phyloP scores from a whole-genome alignment of 192 early-diverging fungal species.

The Linnemannia elongata region DNA sequence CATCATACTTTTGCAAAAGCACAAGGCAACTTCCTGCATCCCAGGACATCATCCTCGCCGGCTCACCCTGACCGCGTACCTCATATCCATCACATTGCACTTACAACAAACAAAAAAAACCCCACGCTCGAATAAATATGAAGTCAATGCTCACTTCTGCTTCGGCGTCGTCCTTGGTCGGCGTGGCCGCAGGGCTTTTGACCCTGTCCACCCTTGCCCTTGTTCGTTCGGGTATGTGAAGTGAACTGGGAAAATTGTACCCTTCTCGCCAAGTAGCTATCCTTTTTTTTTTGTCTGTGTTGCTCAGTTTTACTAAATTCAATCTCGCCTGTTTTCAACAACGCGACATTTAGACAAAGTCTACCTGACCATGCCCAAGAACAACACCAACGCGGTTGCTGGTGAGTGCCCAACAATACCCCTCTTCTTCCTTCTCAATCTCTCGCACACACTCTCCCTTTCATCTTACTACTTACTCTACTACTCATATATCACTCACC shows the following conservation, averaged over 20 bases:
- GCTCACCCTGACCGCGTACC: background rate
- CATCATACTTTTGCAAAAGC: too few species aligned
- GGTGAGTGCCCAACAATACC: background rate
- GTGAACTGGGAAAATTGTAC: background rate
- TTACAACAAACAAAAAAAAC: background rate
- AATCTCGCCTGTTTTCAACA: too few species aligned
- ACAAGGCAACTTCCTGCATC: too few species aligned
- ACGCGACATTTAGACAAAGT: constrained; percentile 20
- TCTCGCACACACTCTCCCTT: background rate
- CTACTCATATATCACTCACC: background rate
- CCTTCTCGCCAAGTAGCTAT: background rate
- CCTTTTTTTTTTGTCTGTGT: background rate
- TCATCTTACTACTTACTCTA: background rate
- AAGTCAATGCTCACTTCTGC: background rate
- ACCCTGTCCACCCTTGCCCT: background rate
- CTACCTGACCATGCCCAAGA: constrained; percentile 20
- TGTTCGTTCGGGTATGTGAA: background rate
- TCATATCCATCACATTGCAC: background rate
- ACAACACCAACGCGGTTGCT: constrained; percentile 15
- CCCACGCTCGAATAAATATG: background rate
- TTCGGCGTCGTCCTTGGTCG: background rate
- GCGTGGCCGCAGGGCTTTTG: background rate
- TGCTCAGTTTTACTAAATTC: background rate
- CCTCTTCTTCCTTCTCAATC: background rate
- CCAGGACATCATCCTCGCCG: too few species aligned